Conservation (phyloP, 2,329 filamentous ascomycete genomes). For the Akanthomyces lecanii region DNA sequence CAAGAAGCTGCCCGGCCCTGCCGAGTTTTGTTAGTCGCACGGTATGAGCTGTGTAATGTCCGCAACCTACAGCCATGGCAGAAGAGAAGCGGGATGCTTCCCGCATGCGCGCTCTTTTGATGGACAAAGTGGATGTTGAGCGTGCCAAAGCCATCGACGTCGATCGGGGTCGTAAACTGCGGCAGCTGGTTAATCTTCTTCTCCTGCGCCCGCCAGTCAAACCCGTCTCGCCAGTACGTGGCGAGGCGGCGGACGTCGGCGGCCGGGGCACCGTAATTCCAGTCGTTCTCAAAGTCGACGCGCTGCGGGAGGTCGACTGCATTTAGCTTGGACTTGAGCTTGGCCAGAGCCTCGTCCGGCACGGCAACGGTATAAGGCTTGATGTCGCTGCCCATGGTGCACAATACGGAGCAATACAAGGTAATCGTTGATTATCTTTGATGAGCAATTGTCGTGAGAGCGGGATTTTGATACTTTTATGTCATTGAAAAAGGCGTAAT, state of each 20-base stretch:
- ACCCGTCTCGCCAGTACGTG: conserved; percentile 36
- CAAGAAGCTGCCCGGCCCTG: conserved; percentile 63
- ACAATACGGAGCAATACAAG: not conserved
- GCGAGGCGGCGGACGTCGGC: conserved; percentile 27
- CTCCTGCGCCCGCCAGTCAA: conserved; percentile 56
- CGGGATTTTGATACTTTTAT: not conserved
- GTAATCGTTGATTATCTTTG: not conserved
- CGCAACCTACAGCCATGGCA: conserved; percentile 22
- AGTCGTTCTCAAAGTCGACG: conserved; percentile 18
- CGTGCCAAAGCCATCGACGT: conserved; percentile 50
- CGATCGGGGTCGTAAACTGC: conserved; percentile 47
- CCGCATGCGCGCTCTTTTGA: conserved; percentile 42
- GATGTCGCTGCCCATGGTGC: conserved; percentile 19
- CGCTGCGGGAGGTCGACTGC: conserved; percentile 22
- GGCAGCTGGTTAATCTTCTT: conserved; percentile 50
- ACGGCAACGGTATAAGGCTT: conserved; percentile 28
- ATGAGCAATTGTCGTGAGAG: not conserved
- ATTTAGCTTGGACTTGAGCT: conserved; percentile 25
- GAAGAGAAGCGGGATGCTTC: conserved; percentile 59
- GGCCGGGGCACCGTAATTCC: conserved; percentile 23
- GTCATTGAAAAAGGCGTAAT: not conserved
- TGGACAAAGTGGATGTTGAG: conserved; percentile 60
- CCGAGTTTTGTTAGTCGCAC: not conserved
- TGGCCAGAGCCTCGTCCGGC: conserved; percentile 23
- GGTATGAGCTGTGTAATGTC: not conserved